Evolutionary conservation across 1,284 basidiomycete species (phyloP).

Genomic region (Vanrija sp.): DNA sequence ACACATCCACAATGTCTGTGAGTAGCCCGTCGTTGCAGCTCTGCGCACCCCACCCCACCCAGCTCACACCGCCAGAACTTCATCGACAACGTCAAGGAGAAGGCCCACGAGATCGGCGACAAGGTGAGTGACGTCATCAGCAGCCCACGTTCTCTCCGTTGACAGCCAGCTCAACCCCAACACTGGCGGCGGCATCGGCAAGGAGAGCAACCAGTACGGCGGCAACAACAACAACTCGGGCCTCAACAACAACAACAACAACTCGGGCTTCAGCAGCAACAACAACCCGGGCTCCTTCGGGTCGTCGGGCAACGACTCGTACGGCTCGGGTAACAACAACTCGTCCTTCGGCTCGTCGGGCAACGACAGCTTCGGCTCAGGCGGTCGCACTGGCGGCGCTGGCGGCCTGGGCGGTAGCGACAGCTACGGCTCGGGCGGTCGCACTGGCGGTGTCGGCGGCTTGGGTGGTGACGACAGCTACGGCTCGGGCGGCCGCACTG

Average conservation of each 20-base stretch:
- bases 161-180: too few relatives aligned
- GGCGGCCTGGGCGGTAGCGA: background rate
- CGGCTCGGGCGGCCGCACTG: background rate
- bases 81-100: slow-evolving; percentile 14
- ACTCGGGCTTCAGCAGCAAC: slow-evolving; percentile 3
- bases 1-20: slow-evolving; percentile 11
- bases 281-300: background rate
- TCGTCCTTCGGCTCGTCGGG: too few relatives aligned
- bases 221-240: background rate
- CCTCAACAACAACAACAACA: slow-evolving; percentile 3
- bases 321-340: slow-evolving; percentile 1
- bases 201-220: background rate
- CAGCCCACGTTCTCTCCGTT: background rate
- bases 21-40: background rate
- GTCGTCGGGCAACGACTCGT: slow-evolving; percentile 1
- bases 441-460: background rate
- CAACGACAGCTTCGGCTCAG: background rate
- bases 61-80: background rate
- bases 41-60: background rate
- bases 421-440: background rate
- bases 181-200: too few relatives aligned
- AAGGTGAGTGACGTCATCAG: background rate
- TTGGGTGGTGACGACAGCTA: background rate
- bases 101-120: background rate
- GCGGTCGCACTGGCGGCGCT: background rate